A percentile compares a stretch with the other conserved stretches of the same genome.
Conservation (phyloP, 2,329 filamentous ascomycete species). For the Fusarium luffae region DNA sequence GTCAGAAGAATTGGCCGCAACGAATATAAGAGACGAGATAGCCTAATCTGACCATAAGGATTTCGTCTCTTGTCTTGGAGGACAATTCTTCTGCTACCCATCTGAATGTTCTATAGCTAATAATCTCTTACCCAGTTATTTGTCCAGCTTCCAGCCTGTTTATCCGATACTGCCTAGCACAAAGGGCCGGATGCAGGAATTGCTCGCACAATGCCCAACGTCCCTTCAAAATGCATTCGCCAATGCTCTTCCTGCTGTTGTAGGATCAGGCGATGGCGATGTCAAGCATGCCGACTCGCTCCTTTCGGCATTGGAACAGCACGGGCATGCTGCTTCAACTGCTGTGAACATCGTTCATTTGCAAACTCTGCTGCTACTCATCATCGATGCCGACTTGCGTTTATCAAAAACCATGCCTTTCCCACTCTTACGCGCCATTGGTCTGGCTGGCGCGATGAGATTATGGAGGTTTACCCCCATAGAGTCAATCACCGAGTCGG, state of each 20-base stretch:
- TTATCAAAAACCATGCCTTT: conserved; percentile 60
- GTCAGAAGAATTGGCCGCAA: neutral
- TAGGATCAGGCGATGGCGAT: conserved; percentile 53
- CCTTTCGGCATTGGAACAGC: conserved; percentile 63
- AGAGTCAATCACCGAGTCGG: conserved; percentile 61
- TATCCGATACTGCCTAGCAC: conserved; percentile 73
- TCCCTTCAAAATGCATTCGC: conserved; percentile 72
- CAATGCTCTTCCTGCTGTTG: conserved; percentile 68
- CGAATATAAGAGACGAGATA: neutral
- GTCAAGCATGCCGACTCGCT: conserved; percentile 59
- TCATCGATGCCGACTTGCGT: conserved; percentile 70
- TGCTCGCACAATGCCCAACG: conserved; percentile 66
- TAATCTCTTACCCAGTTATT: conserved; percentile 60
- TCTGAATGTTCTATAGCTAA: conserved; percentile 20
- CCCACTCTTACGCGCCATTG: conserved; percentile 73
- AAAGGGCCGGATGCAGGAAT: conserved; percentile 65
- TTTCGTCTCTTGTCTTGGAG: neutral
- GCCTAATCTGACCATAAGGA: neutral
- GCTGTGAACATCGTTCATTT: conserved; percentile 68
- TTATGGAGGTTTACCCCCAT: conserved; percentile 60
- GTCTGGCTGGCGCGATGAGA: conserved; percentile 72
- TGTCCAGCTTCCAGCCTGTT: conserved; percentile 71
- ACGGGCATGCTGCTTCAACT: conserved; percentile 51
- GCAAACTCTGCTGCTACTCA: conserved; percentile 73
- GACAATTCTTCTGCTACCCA: neutral